Evolutionary conservation across 768 basidiomycete genomes (phyloP).

Genomic region (Trametes maxima): DNA sequence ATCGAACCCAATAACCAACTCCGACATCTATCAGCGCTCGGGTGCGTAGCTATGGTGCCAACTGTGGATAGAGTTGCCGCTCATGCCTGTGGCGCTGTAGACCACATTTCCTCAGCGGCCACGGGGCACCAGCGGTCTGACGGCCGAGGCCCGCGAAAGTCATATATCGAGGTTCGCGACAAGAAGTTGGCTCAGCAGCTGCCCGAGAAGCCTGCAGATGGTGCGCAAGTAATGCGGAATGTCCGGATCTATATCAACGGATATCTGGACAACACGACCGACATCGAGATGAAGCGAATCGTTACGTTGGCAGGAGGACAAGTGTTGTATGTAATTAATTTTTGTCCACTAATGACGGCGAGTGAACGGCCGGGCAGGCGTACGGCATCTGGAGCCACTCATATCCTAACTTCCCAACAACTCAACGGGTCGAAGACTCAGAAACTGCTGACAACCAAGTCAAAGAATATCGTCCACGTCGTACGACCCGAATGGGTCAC

Average conservation of each 20-base stretch:
- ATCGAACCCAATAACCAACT: slow-evolving; percentile 80
- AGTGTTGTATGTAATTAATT: slow-evolving; percentile 47
- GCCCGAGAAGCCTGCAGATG: slow-evolving; percentile 19
- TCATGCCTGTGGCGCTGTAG: slow-evolving; percentile 36
- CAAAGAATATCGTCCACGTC: slow-evolving; percentile 53
- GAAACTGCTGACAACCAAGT: slow-evolving; percentile 55
- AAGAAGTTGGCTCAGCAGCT: slow-evolving; percentile 34
- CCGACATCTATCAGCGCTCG: slow-evolving; percentile 60
- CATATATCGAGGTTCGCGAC: slow-evolving; percentile 27
- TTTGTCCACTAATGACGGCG: slow-evolving; percentile 22
- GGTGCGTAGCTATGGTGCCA: slow-evolving; percentile 41
- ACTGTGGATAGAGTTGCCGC: neutral
- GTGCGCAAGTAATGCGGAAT: slow-evolving; percentile 34
- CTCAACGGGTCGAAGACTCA: slow-evolving; percentile 75
- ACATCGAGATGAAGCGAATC: slow-evolving; percentile 76
- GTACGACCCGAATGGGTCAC: slow-evolving; percentile 78
- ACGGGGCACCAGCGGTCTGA: slow-evolving; percentile 44
- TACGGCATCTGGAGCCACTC: slow-evolving; percentile 66
- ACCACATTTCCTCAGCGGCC: slow-evolving; percentile 60
- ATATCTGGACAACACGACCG: slow-evolving; percentile 69
- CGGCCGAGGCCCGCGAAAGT: slow-evolving; percentile 23
- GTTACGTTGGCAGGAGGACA: slow-evolving; percentile 69
- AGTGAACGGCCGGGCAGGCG: slow-evolving; percentile 39
- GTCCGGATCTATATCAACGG: slow-evolving; percentile 72
- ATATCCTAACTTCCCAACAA: slow-evolving; percentile 74